Evolutionary conservation across 176 grass and related monocot genomes (phyloP).

Genomic region (barley (Hordeum vulgare)): DNA sequence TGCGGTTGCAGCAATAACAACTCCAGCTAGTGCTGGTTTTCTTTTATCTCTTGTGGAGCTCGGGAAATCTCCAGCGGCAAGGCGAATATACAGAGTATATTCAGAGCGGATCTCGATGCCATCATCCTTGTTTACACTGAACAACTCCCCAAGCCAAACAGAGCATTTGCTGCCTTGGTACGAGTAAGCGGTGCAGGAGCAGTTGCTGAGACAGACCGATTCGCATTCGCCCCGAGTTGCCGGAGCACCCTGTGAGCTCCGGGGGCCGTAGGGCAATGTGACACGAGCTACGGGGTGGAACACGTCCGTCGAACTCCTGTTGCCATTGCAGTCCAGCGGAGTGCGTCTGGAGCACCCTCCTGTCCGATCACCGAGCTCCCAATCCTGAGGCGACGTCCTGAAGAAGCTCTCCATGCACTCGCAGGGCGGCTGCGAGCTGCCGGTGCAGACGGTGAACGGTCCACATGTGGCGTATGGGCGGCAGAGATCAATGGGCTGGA

Average conservation of each 20-base stretch:
- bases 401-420: slow-evolving; percentile 20
- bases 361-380: slow-evolving; percentile 14
- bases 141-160: neutral
- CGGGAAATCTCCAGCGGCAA: neutral
- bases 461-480: slow-evolving; percentile 25
- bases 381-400: neutral
- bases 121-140: neutral
- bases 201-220: slow-evolving; percentile 24
- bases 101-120: neutral
- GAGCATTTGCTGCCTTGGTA: neutral
- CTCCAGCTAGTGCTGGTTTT: neutral
- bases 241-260: neutral
- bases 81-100: neutral
- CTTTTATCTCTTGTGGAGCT: neutral
- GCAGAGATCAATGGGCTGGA: slow-evolving; percentile 18
- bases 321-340: slow-evolving; percentile 16
- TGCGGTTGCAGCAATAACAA: neutral
- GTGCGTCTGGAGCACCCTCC: slow-evolving; percentile 30
- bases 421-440: neutral
- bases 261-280: slow-evolving; percentile 14
- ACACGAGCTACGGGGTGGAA: slow-evolving; percentile 20
- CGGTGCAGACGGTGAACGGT: slow-evolving; percentile 32
- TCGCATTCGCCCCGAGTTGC: slow-evolving; percentile 13
- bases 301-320: slow-evolving; percentile 18
- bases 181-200: neutral